phyloP scores from a whole-genome alignment of 148 eudicot species.

The Simmondsia chinensis region DNA sequence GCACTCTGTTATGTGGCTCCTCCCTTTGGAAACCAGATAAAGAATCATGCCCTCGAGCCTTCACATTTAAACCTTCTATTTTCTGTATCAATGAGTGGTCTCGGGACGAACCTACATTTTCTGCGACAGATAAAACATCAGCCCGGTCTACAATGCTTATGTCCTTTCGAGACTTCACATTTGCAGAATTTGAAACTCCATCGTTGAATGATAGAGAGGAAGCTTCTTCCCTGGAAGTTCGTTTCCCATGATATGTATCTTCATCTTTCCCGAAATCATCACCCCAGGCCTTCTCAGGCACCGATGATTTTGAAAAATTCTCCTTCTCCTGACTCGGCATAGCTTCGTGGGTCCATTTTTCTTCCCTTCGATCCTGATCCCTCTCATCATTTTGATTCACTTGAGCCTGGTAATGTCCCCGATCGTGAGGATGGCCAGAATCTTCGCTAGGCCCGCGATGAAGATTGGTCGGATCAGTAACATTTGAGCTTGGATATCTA shows the following conservation, averaged over 20 bases:
- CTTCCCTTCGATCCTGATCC: no score
- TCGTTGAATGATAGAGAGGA: conserved; percentile 13
- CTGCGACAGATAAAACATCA: conserved; percentile 17
- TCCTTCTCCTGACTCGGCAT: conserved; percentile 26
- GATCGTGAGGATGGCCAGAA: conserved; percentile 35
- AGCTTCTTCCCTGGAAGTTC: conserved; percentile 19
- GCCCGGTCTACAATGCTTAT: conserved; percentile 16
- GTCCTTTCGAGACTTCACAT: conserved; percentile 22
- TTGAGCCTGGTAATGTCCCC: conserved; percentile 38
- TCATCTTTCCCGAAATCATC: conserved; percentile 33
- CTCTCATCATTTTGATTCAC: conserved; percentile 28
- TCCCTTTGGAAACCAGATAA: conserved; percentile 18
- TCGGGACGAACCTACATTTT: conserved; percentile 23
- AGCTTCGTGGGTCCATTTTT: conserved; percentile 33
- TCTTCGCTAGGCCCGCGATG: conserved; percentile 41
- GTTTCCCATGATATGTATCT: conserved; percentile 19
- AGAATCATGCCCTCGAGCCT: conserved; percentile 41
- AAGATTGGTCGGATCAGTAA: conserved; percentile 38
- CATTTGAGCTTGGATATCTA: conserved; percentile 41
- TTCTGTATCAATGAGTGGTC: conserved; percentile 60
- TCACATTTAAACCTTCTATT: conserved; percentile 81
- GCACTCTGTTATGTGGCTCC: conserved; percentile 22
- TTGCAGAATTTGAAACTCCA: conserved; percentile 11
- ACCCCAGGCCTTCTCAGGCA: conserved; percentile 44
- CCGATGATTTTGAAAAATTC: conserved; percentile 19